Base-by-base conservation (phyloP, 768 basidiomycete species). In the Epithele typhae region DNA sequence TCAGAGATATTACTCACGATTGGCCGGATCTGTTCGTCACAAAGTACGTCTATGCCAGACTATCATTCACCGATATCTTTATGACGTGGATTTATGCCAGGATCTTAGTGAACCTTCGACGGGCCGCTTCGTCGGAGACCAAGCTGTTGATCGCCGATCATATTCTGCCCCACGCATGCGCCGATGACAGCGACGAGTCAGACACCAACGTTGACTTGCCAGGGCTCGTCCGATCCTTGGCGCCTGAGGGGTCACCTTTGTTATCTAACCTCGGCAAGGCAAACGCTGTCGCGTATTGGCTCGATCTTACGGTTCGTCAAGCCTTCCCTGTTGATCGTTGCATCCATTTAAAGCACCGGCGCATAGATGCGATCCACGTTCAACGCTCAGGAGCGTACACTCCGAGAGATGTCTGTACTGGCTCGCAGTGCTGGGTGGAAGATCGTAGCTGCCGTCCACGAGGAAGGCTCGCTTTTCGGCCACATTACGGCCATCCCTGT, bases 231-330 rank as follows among this genome's bases (percentile, higher is more conserved):
- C 71, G 66, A 41, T 68, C 70, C 35, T 68, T 84, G 4, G 80
- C 75, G 0, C 74, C 78, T 3, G 71, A 75, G 2, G 72, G 77
- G 9, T 72, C 75, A 17, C 84, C 84, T 27, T 63, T 90, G n/a
- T 68, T 88, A 24, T 70, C 85, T 5, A 90, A 89, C 57, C 63
- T 87, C 5, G 87, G 87, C 0, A 83, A 81, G 55, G 84, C 84
- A 6, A 87, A 64, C 58, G 74, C 79, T 5, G 81, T 77, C 52
- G 82, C 75, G 5, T 87, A 84, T 59, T 84, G 77, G 74, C 73
- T 84, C 73, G 85, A 87, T 59, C 63, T 85, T 55, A 75, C 79
- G 23, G 85, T 84, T 56, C 43, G 73, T 54, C 9, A 18, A 25
- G 25, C 38, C 24, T 21, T 21, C 23, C 44, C n/a, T 9, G 32